Base-by-base conservation (phyloP, 805 yeast genomes). In the Ogataea pini region DNA sequence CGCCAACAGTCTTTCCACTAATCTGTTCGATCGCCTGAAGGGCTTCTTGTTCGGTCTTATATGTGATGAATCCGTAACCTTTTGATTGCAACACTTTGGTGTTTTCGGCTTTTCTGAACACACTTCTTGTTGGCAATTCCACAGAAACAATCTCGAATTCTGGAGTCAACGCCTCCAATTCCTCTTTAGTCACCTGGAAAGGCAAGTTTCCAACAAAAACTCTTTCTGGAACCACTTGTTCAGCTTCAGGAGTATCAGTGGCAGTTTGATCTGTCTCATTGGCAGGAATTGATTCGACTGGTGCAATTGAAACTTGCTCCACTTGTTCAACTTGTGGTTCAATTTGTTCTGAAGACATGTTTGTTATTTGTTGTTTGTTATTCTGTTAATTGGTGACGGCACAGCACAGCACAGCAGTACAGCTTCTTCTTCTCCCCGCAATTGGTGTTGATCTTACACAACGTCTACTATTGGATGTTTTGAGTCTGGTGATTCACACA, bases 11-110 rank as follows among this genome's bases (percentile, higher is more conserved):
- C 48, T 63, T 60, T 28, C 66, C 69, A 16, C 58, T 57, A 29
- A 63, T 58, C 17, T 59, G 54, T n/a, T 50, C 56, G 24, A 65
- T 79, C n/a, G 96, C 96, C 63, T 73, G 71, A 60, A 77, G 69
- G 60, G 89, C 96, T 38, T 75, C 74, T 42, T 78, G 86, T 55
- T 82, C 80, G 49, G 75, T 69, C 42, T 79, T 73, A 55, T 84
- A 81, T 54, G 77, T 78, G 54, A 82, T 79, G 61, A 85, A 80
- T 1, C 76, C 81, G 52, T 57, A 62, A 39, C 72, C 71, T 47
- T 60, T 61, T 5, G 67, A 61, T 36, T 59, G 60, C 36, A 56
- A 50, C 29, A 62, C 54, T 9, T 46, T 52, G 24, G 58, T 51
- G 31, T 60, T 59, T 37, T 55, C 42, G 17, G 48, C 56, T 51